These are phyloP conservation scores for Neoarthrinium moseri DNA, from an alignment of 2,329 filamentous ascomycete genomes.

Conservation along the genomic window DNA sequence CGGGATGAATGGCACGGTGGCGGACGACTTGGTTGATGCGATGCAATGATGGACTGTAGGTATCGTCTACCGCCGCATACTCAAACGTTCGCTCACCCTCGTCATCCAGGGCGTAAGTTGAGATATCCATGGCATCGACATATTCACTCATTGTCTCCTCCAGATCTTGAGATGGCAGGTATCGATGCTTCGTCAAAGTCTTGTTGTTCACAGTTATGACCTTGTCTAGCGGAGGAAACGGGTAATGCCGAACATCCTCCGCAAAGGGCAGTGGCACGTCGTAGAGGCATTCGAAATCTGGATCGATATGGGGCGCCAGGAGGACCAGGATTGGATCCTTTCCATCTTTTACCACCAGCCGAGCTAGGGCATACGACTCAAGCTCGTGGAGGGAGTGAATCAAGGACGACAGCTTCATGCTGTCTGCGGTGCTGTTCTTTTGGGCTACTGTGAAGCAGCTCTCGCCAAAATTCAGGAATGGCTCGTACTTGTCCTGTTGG, in stretches of 20 bases:
- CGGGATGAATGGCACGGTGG: conserved; percentile 74
- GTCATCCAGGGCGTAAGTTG: conserved; percentile 68
- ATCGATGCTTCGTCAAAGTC: conserved; percentile 73
- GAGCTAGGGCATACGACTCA: conserved; percentile 81
- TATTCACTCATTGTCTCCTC: conserved; percentile 83
- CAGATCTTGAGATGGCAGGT: conserved; percentile 75
- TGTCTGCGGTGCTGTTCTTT: conserved; percentile 76
- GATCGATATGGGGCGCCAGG: conserved; percentile 76
- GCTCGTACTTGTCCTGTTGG: conserved; percentile 72
- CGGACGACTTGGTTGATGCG: conserved; percentile 84
- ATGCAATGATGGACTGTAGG: conserved; percentile 83
- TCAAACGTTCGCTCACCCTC: conserved; percentile 57
- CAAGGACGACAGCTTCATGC: conserved; percentile 82
- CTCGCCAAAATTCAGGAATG: conserved; percentile 82
- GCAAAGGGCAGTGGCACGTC: conserved; percentile 90
- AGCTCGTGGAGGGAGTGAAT: conserved; percentile 84
- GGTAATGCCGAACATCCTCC: conserved; percentile 87
- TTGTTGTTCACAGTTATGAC: conserved; percentile 87
- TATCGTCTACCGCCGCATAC: conserved; percentile 76
- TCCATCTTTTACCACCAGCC: conserved; percentile 80
- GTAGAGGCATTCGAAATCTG: conserved; percentile 79
- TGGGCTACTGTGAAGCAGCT: conserved; percentile 75
- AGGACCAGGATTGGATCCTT: conserved; percentile 76
- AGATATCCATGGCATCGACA: conserved; percentile 90
- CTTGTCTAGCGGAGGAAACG: conserved; percentile 85